Conservation (phyloP, 208 protist species). For the Crithidia bombi region DNA sequence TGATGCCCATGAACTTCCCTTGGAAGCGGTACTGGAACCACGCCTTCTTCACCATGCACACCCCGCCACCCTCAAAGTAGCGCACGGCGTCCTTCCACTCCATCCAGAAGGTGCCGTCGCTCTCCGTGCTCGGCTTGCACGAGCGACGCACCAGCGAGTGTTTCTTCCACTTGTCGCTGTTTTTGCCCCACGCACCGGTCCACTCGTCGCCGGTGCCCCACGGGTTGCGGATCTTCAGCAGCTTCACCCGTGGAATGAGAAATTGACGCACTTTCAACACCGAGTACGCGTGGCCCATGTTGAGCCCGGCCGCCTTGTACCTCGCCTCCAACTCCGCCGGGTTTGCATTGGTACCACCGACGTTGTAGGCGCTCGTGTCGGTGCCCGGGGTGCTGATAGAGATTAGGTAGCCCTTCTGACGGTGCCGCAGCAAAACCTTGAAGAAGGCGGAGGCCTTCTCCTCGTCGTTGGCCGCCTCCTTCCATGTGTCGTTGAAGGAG, state of each 20-base stretch:
- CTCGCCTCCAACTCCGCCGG: slow-evolving; percentile 27
- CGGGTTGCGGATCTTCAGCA: slow-evolving; percentile 52
- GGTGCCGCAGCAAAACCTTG: slow-evolving; percentile 30
- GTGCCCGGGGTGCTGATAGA: slow-evolving; percentile 41
- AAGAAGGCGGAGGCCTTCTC: slow-evolving; percentile 26
- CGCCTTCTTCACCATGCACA: slow-evolving; percentile 40
- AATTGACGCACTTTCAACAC: slow-evolving; percentile 41
- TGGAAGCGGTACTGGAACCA: slow-evolving; percentile 49
- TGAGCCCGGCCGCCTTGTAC: slow-evolving; percentile 39
- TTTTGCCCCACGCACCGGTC: slow-evolving; percentile 45
- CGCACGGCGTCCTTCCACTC: slow-evolving; percentile 54
- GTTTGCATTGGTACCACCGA: slow-evolving; percentile 8
- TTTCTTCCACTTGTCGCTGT: slow-evolving; percentile 42
- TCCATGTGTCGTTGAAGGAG: slow-evolving; percentile 59
- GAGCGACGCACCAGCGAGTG: slow-evolving; percentile 29
- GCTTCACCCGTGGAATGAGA: slow-evolving; percentile 31
- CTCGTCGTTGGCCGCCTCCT: slow-evolving; percentile 1
- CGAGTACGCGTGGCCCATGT: slow-evolving; percentile 49
- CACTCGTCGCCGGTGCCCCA: slow-evolving; percentile 39
- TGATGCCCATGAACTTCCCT: slow-evolving; percentile 45
- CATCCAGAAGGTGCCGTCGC: slow-evolving; percentile 49
- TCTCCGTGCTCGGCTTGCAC: slow-evolving; percentile 27
- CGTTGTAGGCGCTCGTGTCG: slow-evolving; percentile 38
- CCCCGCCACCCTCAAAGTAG: slow-evolving; percentile 64
- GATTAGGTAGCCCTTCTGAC: slow-evolving; percentile 20